Percentiles rank a stretch among this genome's conserved stretches.
phyloP scores from a whole-genome alignment of 2,329 filamentous ascomycete species.

The Fusarium liriodendri region DNA sequence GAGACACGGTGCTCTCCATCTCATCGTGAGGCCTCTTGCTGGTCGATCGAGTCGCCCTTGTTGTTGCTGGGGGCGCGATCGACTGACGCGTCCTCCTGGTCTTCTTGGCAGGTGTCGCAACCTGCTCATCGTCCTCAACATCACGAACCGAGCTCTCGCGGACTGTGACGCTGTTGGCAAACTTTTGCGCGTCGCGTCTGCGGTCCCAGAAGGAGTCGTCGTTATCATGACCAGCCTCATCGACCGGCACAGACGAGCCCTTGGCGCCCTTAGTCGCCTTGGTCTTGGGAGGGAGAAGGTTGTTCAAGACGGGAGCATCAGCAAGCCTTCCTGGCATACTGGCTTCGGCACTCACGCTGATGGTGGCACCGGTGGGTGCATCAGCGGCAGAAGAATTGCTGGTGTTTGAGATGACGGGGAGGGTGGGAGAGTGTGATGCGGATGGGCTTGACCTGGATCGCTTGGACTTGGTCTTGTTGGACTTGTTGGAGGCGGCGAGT shows the following conservation, averaged over 20 bases:
- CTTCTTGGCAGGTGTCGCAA: constrained; percentile 47
- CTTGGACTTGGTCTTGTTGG: constrained; percentile 45
- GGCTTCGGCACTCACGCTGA: constrained; percentile 45
- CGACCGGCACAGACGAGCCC: constrained; percentile 43
- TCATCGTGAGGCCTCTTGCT: constrained; percentile 68
- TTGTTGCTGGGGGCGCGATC: constrained; percentile 48
- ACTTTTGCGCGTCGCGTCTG: constrained; percentile 52
- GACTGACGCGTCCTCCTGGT: constrained; percentile 53
- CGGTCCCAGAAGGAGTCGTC: constrained; percentile 49
- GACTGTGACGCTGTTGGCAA: constrained; percentile 51
- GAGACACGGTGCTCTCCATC: constrained; percentile 64
- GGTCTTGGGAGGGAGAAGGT: constrained; percentile 45
- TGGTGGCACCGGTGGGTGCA: constrained; percentile 41
- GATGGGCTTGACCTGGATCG: constrained; percentile 51
- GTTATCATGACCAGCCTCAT: constrained; percentile 47
- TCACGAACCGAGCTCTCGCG: constrained; percentile 55
- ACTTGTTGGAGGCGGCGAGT: constrained; percentile 40
- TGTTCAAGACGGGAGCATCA: constrained; percentile 48
- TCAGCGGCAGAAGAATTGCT: constrained; percentile 24
- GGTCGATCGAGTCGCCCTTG: constrained; percentile 60
- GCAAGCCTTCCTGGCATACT: constrained; percentile 56
- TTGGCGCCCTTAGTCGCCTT: constrained; percentile 45
- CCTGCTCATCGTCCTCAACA: constrained; percentile 42
- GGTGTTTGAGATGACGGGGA: constrained; percentile 27
- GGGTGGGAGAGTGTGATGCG: constrained; percentile 47